These are phyloP conservation scores for Amanita rimosa DNA, from an alignment of 768 basidiomycete species.

Conservation along the genomic window DNA sequence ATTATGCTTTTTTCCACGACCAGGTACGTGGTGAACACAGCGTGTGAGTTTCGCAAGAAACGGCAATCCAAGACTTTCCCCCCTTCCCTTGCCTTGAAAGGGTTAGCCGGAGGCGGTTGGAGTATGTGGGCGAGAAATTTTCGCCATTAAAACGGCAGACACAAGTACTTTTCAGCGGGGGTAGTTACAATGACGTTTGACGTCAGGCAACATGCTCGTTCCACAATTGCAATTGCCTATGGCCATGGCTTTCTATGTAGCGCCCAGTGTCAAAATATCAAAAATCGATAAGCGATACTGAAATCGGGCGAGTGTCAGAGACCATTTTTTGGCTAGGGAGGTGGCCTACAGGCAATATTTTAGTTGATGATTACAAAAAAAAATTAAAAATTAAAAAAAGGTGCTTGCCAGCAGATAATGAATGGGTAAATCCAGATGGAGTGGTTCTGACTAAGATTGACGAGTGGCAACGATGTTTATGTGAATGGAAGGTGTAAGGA, in stretches of 20 bases:
- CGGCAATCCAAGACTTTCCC: background rate
- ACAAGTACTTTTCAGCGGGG: background rate
- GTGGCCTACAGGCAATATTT: background rate
- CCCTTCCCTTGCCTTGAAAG: background rate
- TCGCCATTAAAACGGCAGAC: background rate
- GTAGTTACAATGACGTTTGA: background rate
- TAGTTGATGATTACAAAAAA: no score
- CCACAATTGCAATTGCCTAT: background rate
- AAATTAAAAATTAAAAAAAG: background rate
- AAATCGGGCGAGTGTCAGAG: background rate
- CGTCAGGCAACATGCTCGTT: background rate
- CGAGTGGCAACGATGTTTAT: background rate
- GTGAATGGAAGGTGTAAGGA: background rate
- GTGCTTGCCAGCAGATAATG: background rate
- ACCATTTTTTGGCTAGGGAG: no score
- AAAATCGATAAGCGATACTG: background rate
- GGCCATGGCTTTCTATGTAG: background rate
- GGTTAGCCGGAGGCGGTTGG: background rate
- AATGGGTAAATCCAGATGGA: background rate
- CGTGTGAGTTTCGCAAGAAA: background rate
- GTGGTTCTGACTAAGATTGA: constrained; percentile 1
- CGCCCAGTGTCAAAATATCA: background rate
- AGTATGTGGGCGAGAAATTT: background rate
- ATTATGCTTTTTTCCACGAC: background rate
- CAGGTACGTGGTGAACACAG: background rate